Evolutionary conservation across 2,329 filamentous ascomycete species (phyloP), one percentile per base, ranked within the genome.

Genomic region (Xenosphaeropsis pyriputrescens): DNA sequence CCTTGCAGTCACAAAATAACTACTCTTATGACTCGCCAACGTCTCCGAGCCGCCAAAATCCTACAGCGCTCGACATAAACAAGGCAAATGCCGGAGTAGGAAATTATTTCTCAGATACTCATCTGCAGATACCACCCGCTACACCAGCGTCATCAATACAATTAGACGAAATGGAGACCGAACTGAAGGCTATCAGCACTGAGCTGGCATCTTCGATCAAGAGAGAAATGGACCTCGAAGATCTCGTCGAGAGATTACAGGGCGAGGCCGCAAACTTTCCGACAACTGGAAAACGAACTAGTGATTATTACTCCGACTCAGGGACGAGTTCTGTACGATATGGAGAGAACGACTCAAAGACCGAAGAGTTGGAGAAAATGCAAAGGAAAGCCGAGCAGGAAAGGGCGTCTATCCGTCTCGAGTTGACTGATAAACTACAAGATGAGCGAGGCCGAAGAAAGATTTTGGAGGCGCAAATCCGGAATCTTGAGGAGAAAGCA

Each of bases 251-350:
- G 47, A 71, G 82, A 41, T 63, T 93, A 48, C 88, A 95, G 56
- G 64, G 75, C n/a, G 86, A 95, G 52, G 68, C 69, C 45, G 70
- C 67, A 57, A 68, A 75, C 58, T 53, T 68, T 51, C 60, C 67
- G 57, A 54, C 64, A 47, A 50, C 69, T 18, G 77, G 72, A 45
- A 80, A 82, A 55, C 74, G 89, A 43, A 93, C 85, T 8, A 96
- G 91, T 60, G 91, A 98, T 60, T 96, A 98, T 62, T 98, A 91
- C 57, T 98, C 91, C 2, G 91, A 98, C 57, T 94, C 88, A 5
- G 91, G 91, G 22, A 80, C 85, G 41, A 89, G 85, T 57, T 89
- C 85, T 1, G 71, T 84, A 38, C 82, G 85, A 51, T 80, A 79
- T 51, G 63, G 70, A 43, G 79, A 84, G 34, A 64, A 64, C 42